These are phyloP conservation scores for Xylaria intraflava DNA, from an alignment of 495 filamentous ascomycete species.

Conservation along the genomic window DNA sequence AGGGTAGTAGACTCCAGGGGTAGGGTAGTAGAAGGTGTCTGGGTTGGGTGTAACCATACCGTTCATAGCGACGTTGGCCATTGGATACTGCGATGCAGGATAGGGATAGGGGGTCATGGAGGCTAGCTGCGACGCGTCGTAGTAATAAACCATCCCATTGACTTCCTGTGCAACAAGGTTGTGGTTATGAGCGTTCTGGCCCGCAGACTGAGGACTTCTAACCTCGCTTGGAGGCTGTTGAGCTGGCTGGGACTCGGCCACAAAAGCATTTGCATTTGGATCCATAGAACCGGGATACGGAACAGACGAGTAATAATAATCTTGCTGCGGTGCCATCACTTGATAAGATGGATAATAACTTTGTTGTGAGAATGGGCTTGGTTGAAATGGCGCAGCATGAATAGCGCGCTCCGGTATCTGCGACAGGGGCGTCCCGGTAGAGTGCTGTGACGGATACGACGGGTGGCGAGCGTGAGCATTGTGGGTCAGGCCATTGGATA, in stretches of 20 bases:
- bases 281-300: constrained; percentile 51
- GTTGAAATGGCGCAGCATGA: constrained; percentile 88
- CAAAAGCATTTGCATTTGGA: constrained; percentile 51
- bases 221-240: constrained; percentile 42
- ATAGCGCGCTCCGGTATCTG: constrained; percentile 93
- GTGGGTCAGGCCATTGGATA: constrained; percentile 50
- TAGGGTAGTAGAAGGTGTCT: constrained; percentile 67
- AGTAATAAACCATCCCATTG: constrained; percentile 94
- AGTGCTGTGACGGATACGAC: constrained; percentile 70
- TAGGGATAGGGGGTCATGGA: constrained; percentile 48
- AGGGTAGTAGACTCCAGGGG: constrained; percentile 56
- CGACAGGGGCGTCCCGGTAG: constrained; percentile 79
- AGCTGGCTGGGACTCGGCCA: constrained; percentile 48
- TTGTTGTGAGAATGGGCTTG: constrained; percentile 57
- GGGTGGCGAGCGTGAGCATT: constrained; percentile 61
- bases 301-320: constrained; percentile 48
- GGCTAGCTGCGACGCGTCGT: constrained; percentile 66
- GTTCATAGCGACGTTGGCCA: constrained; percentile 60
- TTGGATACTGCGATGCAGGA: constrained; percentile 45
- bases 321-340: constrained; percentile 47
- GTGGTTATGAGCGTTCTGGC: constrained; percentile 36
- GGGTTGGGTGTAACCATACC: constrained; percentile 72
- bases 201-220: constrained; percentile 38
- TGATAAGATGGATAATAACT: constrained; percentile 57
- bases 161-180: constrained; percentile 84